Percentiles rank a stretch among this genome's conserved stretches.
phyloP scores from a whole-genome alignment of 306 rosid species.

The Vicia faba region DNA sequence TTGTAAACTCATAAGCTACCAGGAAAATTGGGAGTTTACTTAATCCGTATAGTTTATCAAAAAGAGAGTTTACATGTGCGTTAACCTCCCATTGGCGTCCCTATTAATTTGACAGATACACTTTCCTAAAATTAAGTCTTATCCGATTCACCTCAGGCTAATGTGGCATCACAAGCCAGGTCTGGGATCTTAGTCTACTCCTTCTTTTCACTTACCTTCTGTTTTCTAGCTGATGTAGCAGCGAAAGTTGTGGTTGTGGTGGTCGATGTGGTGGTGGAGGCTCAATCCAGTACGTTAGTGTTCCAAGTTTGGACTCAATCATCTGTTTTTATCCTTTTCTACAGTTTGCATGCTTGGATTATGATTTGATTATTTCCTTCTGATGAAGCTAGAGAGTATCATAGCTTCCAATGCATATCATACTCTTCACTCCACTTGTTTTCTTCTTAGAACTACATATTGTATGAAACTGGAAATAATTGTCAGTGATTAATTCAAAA shows the following conservation, averaged over 20 bases:
- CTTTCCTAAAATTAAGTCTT: background rate
- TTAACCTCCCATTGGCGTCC: background rate
- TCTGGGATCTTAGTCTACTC: background rate
- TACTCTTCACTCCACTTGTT: slow-evolving; percentile 8
- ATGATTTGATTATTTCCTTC: background rate
- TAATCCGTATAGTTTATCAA: background rate
- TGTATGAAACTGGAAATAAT: slow-evolving; percentile 12
- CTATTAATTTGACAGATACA: background rate
- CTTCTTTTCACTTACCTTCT: background rate
- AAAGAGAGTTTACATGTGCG: background rate
- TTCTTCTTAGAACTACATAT: slow-evolving; percentile 8
- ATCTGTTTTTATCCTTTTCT: background rate
- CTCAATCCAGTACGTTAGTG: background rate
- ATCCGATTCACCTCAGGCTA: slow-evolving; percentile 10
- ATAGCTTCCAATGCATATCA: slow-evolving; percentile 45
- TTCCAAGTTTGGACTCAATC: background rate
- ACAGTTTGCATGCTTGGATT: background rate
- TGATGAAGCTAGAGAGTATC: slow-evolving; percentile 30
- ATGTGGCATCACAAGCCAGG: background rate
- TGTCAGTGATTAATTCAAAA: slow-evolving; percentile 13
- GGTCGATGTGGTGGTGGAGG: background rate
- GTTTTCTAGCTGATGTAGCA: background rate
- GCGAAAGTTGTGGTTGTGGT: background rate
- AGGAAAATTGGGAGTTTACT: background rate
- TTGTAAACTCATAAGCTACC: background rate